Percentiles rank a stretch among this genome's conserved stretches.
Conservation (phyloP, 495 filamentous ascomycete species). For the Gamarada debralockiae region DNA sequence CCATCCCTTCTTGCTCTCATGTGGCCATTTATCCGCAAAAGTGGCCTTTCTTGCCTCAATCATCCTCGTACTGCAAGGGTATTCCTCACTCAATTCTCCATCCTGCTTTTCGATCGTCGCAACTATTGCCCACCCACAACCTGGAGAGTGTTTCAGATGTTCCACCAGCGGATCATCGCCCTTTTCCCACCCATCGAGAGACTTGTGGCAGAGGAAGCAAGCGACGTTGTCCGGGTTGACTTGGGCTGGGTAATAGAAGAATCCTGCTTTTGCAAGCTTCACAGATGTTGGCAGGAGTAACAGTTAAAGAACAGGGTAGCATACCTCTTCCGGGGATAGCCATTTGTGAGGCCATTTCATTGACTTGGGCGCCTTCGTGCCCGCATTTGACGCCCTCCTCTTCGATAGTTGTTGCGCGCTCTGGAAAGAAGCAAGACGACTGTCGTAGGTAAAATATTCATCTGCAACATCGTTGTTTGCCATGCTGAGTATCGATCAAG, state of each 20-base stretch:
- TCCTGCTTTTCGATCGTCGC: conserved; percentile 62
- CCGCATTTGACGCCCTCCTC: conserved; percentile 63
- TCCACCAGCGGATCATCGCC: conserved; percentile 76
- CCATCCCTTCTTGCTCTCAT: conserved; percentile 85
- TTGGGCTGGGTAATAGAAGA: conserved; percentile 76
- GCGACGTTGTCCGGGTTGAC: conserved; percentile 79
- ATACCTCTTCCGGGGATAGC: conserved; percentile 61
- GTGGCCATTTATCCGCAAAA: conserved; percentile 77
- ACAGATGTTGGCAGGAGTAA: conserved; percentile 9
- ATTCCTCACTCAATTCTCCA: conserved; percentile 61
- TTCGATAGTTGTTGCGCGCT: conserved; percentile 53
- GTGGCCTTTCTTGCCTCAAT: conserved; percentile 74
- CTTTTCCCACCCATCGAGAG: conserved; percentile 85
- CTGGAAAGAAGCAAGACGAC: conserved; percentile 74
- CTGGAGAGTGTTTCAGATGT: conserved; percentile 74
- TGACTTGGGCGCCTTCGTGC: conserved; percentile 48
- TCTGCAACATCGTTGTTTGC: conserved; percentile 32
- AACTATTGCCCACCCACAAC: conserved; percentile 86
- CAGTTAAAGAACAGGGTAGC: conserved; percentile 13
- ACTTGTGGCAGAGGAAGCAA: conserved; percentile 79
- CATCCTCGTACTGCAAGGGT: conserved; percentile 68
- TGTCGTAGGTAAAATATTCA: conserved; percentile 55
- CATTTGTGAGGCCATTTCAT: conserved; percentile 73
- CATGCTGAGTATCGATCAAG: conserved; percentile 10
- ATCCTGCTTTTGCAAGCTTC: conserved; percentile 77